Evolutionary conservation across 2,329 filamentous ascomycete species (phyloP).

Genomic region (Lithohypha guttulata): DNA sequence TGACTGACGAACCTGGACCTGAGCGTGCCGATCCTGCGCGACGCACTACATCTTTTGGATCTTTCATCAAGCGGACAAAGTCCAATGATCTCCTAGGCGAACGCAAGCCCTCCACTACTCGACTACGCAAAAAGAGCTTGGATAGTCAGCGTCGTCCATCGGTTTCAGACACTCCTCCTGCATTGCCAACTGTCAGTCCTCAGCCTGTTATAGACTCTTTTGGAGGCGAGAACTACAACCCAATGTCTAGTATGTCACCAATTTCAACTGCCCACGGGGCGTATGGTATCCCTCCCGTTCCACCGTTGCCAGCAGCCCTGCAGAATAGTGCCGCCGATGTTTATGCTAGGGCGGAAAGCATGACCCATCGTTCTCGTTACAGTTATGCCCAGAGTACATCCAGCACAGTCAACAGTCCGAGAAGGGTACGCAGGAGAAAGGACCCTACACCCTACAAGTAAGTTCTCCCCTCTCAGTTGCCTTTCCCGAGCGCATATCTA

Average conservation of each 20-base stretch:
- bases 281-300: slow-evolving; percentile 15
- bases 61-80: slow-evolving; percentile 9
- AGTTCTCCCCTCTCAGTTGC: slow-evolving; percentile 36
- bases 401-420: slow-evolving; percentile 85
- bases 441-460: slow-evolving; percentile 98
- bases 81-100: slow-evolving; percentile 14
- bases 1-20: slow-evolving; percentile 2
- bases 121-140: slow-evolving; percentile 17
- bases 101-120: slow-evolving; percentile 15
- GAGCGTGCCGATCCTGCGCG: slow-evolving; percentile 1
- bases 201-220: slow-evolving; percentile 19
- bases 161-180: slow-evolving; percentile 14
- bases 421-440: slow-evolving; percentile 84
- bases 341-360: slow-evolving; percentile 79
- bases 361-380: slow-evolving; percentile 91
- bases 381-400: slow-evolving; percentile 90
- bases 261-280: slow-evolving; percentile 12
- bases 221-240: slow-evolving; percentile 19
- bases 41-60: slow-evolving; percentile 8
- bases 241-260: slow-evolving; percentile 6
- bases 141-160: slow-evolving; percentile 8
- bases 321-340: slow-evolving; percentile 44
- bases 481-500: not conserved
- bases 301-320: slow-evolving; percentile 14
- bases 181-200: slow-evolving; percentile 12